phyloP scores from a whole-genome alignment of 164 flowering plant species.

The Macadamia tetraphylla region DNA sequence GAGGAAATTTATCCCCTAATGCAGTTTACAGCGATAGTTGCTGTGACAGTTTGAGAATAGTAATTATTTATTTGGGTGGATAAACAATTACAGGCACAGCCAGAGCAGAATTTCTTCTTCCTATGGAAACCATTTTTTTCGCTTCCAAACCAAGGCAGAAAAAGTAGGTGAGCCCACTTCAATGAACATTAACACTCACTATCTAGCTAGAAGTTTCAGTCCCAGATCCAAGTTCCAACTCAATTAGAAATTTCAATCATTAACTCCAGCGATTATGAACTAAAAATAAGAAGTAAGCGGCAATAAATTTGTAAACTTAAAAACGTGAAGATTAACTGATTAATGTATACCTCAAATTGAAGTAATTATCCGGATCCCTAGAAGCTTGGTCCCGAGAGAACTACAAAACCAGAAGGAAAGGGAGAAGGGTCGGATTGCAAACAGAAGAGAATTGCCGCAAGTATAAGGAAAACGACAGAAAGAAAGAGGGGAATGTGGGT shows the following conservation, averaged over 20 bases:
- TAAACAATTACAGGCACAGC: too few relatives aligned
- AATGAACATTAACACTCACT: neutral
- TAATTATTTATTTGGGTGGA: too few relatives aligned
- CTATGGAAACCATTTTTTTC: too few relatives aligned
- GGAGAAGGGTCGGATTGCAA: constrained; percentile 4
- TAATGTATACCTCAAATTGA: constrained; percentile 71
- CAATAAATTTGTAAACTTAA: neutral
- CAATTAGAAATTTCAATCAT: too few relatives aligned
- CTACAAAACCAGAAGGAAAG: constrained; percentile 23
- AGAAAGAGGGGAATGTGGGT: neutral
- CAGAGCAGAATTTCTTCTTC: too few relatives aligned
- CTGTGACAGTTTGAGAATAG: too few relatives aligned
- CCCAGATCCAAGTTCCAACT: too few relatives aligned
- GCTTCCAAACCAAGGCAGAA: neutral
- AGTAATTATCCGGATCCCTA: constrained; percentile 78
- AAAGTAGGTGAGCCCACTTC: neutral
- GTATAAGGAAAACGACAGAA: neutral
- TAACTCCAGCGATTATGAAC: too few relatives aligned
- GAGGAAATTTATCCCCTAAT: neutral
- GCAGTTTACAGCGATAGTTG: too few relatives aligned
- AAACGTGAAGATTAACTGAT: neutral
- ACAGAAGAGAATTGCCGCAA: neutral
- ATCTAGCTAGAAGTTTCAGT: too few relatives aligned
- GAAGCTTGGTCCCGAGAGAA: constrained; percentile 81
- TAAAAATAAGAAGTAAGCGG: neutral